Base-by-base conservation (phyloP, 2,329 filamentous ascomycete species). In the Neonectria punicea region DNA sequence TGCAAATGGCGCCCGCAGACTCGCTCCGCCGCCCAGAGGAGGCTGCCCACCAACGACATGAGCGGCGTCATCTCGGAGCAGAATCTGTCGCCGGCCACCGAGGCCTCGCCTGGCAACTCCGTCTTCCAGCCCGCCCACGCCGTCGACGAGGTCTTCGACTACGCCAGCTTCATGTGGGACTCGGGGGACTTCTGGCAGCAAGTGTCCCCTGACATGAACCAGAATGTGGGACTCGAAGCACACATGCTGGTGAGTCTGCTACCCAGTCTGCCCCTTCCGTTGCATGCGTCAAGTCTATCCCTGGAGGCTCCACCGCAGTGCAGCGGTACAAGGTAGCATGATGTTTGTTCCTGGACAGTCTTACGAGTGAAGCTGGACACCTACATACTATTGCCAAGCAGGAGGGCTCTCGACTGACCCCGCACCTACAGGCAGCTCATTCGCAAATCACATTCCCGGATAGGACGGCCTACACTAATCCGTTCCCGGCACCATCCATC, bases 101-200 rank as follows among this genome's bases (percentile, higher is more conserved):
- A 77, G 14, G 65, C 69, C 14, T 78, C 76, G 1, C 71, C 75
- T 0, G 70, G 69, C 2, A 70, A 66, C 14, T 74, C 75, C 1
- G 65, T 70, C 0, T 72, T 75, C 18, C 72, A 76, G 54, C 66
- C 73, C 13, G 62, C 67, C 4, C 75, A 77, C 39, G 77, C 77
- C 5, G 79, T 82, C 49, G 80, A 80, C 44, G 78, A 84, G 66
- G 75, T 82, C 18, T 84, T 83, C 65, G 81, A 83, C 73, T 83
- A 83, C 66, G 81, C 82, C 34, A 83, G 79, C 69, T 84, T 84
- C 72, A 82, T 84, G 80, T 84, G 82, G 83, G 80, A 84, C 59
- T 75, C 77, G 3, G 74, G 73, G 4, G 75, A 79, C 51, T 74
- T 77, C 50, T 79, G 77, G 79, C 76, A 77, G 61, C 74, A 79